A percentile compares a stretch with the other conserved stretches of the same genome.
phyloP scores from a whole-genome alignment of 805 yeast genomes.

The Candida palmyrensis region DNA sequence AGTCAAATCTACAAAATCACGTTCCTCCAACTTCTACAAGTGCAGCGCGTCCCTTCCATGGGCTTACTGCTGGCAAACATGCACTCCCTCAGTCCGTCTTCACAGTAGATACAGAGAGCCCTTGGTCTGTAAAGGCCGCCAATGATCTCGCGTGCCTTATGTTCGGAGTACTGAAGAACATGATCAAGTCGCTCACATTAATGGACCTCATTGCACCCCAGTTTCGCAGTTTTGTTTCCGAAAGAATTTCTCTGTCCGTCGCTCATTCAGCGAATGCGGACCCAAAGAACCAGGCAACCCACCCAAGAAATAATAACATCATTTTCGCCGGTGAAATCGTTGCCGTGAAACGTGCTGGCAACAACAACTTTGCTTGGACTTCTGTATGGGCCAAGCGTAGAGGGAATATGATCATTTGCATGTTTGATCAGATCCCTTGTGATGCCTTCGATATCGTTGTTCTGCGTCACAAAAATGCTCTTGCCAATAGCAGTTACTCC shows the following conservation, averaged over 20 bases:
- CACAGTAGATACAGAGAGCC: slow-evolving; percentile 67
- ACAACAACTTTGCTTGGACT: slow-evolving; percentile 67
- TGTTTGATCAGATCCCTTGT: slow-evolving; percentile 76
- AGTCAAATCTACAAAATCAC: slow-evolving; percentile 10
- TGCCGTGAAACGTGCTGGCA: slow-evolving; percentile 68
- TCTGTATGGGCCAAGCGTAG: slow-evolving; percentile 86
- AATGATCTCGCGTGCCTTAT: slow-evolving; percentile 86
- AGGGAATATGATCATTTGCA: slow-evolving; percentile 67
- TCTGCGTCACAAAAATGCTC: neutral
- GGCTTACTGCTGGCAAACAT: slow-evolving; percentile 64
- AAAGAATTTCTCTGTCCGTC: slow-evolving; percentile 23
- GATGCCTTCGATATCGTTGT: slow-evolving; percentile 55
- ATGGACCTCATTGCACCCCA: slow-evolving; percentile 77
- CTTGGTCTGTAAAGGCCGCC: slow-evolving; percentile 79
- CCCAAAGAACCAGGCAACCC: slow-evolving; percentile 11
- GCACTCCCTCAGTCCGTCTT: slow-evolving; percentile 78
- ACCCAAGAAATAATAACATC: slow-evolving; percentile 33
- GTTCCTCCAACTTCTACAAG: slow-evolving; percentile 5
- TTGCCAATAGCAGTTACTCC: slow-evolving; percentile 11
- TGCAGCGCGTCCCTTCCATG: slow-evolving; percentile 50
- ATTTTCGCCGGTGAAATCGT: slow-evolving; percentile 81
- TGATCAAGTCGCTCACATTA: slow-evolving; percentile 57
- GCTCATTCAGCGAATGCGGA: slow-evolving; percentile 6
- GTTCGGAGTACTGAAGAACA: slow-evolving; percentile 72
- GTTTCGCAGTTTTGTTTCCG: slow-evolving; percentile 63